phyloP scores from a whole-genome alignment of 2,329 filamentous ascomycete species.

The Escovopsis weberi region DNA sequence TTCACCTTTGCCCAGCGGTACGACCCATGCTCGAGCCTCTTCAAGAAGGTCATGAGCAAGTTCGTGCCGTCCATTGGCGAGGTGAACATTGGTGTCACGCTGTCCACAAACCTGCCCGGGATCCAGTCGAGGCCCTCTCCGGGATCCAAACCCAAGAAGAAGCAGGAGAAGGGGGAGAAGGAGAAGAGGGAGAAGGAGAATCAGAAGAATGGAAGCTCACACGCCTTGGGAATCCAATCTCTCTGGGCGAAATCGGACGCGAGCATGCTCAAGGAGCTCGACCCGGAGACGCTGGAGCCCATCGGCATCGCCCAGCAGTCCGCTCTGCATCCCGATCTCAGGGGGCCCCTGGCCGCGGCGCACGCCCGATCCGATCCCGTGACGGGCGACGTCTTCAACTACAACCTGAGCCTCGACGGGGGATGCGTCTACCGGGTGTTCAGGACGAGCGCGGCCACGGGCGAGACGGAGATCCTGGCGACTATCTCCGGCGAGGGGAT shows the following conservation, averaged over 20 bases:
- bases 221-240: not conserved
- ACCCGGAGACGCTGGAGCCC: conserved; percentile 54
- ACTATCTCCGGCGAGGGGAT: conserved; percentile 31
- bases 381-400: conserved; percentile 61
- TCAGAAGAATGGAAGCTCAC: no score
- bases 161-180: no score
- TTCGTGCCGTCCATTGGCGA: not conserved
- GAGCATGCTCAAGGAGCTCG: conserved; percentile 39
- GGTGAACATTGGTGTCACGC: not conserved
- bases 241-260: conserved; percentile 31
- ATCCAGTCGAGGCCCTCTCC: not conserved
- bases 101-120: not conserved
- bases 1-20: not conserved
- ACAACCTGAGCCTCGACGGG: conserved; percentile 47
- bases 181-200: no score
- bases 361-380: conserved; percentile 52
- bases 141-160: no score
- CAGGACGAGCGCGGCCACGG: conserved; percentile 40
- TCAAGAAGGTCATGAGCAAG: not conserved
- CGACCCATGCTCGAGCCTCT: not conserved
- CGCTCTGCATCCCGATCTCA: conserved; percentile 46
- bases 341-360: conserved; percentile 47
- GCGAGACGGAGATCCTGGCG: conserved; percentile 50
- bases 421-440: conserved; percentile 49
- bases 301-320: conserved; percentile 41